Base-by-base conservation (phyloP, 2,329 filamentous ascomycete species). In the Paecilomyces niveus region DNA sequence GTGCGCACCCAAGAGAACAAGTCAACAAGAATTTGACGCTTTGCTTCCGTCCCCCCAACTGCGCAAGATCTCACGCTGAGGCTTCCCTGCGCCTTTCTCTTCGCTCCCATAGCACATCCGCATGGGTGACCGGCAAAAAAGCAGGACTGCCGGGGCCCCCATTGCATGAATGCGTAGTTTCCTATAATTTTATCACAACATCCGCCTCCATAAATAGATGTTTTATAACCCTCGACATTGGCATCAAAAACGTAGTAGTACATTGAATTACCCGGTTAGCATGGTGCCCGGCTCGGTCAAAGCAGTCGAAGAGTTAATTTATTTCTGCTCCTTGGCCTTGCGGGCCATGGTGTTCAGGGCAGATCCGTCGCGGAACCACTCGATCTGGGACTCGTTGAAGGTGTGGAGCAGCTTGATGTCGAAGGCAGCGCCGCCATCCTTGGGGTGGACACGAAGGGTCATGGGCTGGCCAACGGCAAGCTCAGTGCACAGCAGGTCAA, bases 281-380 rank as follows among this genome's bases (percentile, higher is more conserved):
- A 45, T 59, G 13, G 15, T 54, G n/a, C 32, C 18, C 26, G 33
- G 54, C 24, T 21, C 29, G 26, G 26, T 29, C 26, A 31, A 49
- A 50, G 24, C 33, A 39, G 52, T 32, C 51, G 15, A 35, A 29
- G 32, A 29, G 39, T 58, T 31, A 33, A 62, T 67, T 70, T 74
- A 74, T 57, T 68, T 69, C 58, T 31, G 24, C 39, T 56, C n/a
- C 54, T 57, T 67, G 57, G 68, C 59, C 62, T 74, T 72, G 86
- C 94, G 95, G 67, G 93, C 92, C 93, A 99, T 99, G 69, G 92
- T 97, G 87, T 99, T 99, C 66, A 99, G 84, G 58, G 94, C 94
- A 72, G 88, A 92, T 67, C 94, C 94, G 77, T 97, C 95, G 85
- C 92, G 92, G 86, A 99, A 99, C 94, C 94, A 99, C 81, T 97